Evolutionary conservation across 306 rosid species (phyloP), one percentile per base, ranked within the genome.

Genomic region (Lotus japonicus): DNA sequence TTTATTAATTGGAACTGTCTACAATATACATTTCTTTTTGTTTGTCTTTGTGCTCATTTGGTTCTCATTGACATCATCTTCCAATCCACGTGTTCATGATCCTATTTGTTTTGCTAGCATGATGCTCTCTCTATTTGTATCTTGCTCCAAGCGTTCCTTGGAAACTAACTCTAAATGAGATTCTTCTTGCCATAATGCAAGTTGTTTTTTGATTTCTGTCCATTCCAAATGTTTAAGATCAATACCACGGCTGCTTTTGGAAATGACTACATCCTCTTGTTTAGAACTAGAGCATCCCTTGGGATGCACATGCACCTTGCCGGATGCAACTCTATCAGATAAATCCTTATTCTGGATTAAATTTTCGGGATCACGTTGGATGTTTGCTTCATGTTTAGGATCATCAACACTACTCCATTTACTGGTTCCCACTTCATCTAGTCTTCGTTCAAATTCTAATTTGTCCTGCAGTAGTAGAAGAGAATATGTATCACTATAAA

Each of bases 381-480:
- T 57, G 7, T 61, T 51, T 45, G 68, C 77, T 41, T 48, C 49
- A 45, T 46, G 57, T n/a, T 33, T 52, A 38, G 42, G 46, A 68
- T 80, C 70, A n/a, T 49, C 63, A 31, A 31, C 36, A 38, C 46
- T 45, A 7, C 60, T 31, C 11, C 17, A 49, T 68, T 48, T 49
- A 33, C 23, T 55, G 13, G 63, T 38, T 73, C 71, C 82, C 1
- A 3, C 1, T 61, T 74, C 58, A 26, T 74, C 64, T 41, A 63
- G 78, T 43, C 64, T 63, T 58, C 14, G 65, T 35, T 62, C 75
- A 63, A 11, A 57, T 52, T 72, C 74, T 63, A 65, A 15, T 33
- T 51, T 79, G 42, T 79, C 80, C 86, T 81, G 83, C 71, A 56
- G 51, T 62, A 35, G 41, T 48, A 50, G 19, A 18, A 62, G 14